phyloP scores from a whole-genome alignment of 2,329 filamentous ascomycete genomes.

The Calonectria multiphialidica region DNA sequence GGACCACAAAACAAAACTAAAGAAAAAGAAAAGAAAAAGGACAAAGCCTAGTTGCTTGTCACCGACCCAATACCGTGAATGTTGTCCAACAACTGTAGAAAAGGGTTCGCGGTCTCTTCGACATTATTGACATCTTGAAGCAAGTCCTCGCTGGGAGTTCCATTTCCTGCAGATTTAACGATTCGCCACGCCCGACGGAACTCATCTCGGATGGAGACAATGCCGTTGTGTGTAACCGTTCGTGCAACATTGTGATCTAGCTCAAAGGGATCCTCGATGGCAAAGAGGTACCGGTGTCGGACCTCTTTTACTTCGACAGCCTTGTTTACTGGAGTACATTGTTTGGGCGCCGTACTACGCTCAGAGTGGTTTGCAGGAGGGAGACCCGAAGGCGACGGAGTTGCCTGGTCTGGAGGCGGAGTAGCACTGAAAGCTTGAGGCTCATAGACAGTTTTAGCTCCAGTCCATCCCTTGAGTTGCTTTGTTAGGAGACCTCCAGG shows the following conservation, averaged over 20 bases:
- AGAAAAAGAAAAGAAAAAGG: not conserved
- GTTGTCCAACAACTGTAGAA: constrained; percentile 47
- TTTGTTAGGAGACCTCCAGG: constrained; percentile 79
- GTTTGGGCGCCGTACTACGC: constrained; percentile 23
- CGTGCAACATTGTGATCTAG: constrained; percentile 88
- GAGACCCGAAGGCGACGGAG: not conserved
- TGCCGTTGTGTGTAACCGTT: constrained; percentile 86
- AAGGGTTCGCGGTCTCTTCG: constrained; percentile 37
- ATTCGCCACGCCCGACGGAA: constrained; percentile 85
- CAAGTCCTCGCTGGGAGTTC: constrained; percentile 59
- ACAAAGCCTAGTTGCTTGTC: not conserved
- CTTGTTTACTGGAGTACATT: constrained; percentile 41
- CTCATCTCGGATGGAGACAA: constrained; percentile 85
- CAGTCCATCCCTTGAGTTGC: constrained; percentile 85
- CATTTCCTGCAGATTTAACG: constrained; percentile 65
- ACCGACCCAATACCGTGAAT: constrained; percentile 47
- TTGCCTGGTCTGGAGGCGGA: constrained; percentile 31
- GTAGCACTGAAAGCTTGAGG: constrained; percentile 51
- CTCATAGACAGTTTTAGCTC: constrained; percentile 78
- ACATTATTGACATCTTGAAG: constrained; percentile 61
- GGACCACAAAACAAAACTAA: not conserved
- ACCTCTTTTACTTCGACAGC: constrained; percentile 72
- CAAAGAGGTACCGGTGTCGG: constrained; percentile 84
- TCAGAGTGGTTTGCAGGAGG: not conserved
- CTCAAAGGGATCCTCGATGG: constrained; percentile 94